Evolutionary conservation across 495 filamentous ascomycete species (phyloP), one percentile per base, ranked within the genome.

Genomic region (Neohortaea acidophila): DNA sequence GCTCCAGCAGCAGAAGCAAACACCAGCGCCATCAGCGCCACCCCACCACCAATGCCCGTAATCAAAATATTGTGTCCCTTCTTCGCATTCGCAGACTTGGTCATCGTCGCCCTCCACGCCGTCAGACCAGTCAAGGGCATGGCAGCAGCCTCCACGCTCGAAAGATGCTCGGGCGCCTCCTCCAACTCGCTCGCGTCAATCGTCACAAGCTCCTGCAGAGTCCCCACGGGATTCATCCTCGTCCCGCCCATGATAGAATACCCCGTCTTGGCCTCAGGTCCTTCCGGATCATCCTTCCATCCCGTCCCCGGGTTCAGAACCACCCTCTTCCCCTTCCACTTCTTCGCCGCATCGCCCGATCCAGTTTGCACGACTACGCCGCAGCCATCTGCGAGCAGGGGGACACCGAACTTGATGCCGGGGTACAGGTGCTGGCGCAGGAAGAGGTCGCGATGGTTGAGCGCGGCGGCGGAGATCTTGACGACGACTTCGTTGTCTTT

Each of bases 391-490:
- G 83, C 70, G 20, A 87, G 66, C 19, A 94, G 60, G 0, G 86
- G 83, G 21, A 70, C 58, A 34, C 69, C 62, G 56, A 91, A 92
- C 12, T 81, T 73, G 41, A 79, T 73, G 35, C 70, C 75, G 0
- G 86, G 86, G 65, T 94, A 94, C 27, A 92, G 73, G 51, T 84
- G 77, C 53, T 87, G 84, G 39, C 85, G 81, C 58, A 89, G 77
- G 67, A 92, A 92, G 50, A 86, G 69, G 57, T 94, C 85, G 38
- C 83, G 79, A 63, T 93, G 86, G 62, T 94, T 94, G 38, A 94
- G 74, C 12, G 85, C 73, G 7, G 77, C 79, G 29, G 84, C 79
- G 22, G 67, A 67, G 51, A 94, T 50, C 41, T 68, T 69, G 41
- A 94, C 51, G 22, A 84, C 63, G 41, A 91, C 57, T 47, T 89